Conservation (phyloP, 108 stramenopile species). For the Phaeodactylum tricornutum region DNA sequence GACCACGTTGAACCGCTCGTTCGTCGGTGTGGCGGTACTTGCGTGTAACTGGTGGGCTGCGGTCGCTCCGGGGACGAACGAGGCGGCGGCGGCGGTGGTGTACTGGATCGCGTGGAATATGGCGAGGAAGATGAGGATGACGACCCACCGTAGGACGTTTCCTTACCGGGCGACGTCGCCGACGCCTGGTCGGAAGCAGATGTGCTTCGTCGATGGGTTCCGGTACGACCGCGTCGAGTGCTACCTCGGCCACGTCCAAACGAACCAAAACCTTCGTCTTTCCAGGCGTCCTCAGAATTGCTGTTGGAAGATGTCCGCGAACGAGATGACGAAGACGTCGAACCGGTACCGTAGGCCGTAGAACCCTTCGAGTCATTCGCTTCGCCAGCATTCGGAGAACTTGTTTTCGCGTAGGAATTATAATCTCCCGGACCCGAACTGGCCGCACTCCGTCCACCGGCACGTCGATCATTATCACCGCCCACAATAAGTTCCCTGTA, state of each 20-base stretch:
- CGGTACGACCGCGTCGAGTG: constrained; percentile 8
- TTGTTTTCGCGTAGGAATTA: constrained; percentile 1
- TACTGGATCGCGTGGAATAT: background rate
- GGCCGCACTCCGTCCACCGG: background rate
- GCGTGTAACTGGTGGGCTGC: background rate
- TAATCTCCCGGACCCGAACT: background rate
- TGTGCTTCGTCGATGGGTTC: background rate
- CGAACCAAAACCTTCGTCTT: constrained; percentile 39
- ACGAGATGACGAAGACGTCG: constrained; percentile 18
- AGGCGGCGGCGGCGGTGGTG: constrained; percentile 1
- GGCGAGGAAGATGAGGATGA: background rate
- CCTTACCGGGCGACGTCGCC: background rate
- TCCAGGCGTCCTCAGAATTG: constrained; percentile 25
- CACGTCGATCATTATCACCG: constrained; percentile 21
- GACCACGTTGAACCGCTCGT: constrained; percentile 19
- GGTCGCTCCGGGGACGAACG: constrained; percentile 1
- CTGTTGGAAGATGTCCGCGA: constrained; percentile 8
- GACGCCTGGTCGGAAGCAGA: background rate
- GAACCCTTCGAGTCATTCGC: background rate
- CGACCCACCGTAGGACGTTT: background rate
- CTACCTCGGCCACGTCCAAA: constrained; percentile 21
- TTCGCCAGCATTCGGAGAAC: constrained; percentile 1
- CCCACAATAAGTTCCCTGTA: constrained; percentile 63
- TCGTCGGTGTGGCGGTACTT: constrained; percentile 72
- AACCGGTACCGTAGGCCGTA: background rate